phyloP scores from a whole-genome alignment of 2,329 filamentous ascomycete species.

The Chaetomium globosum region DNA sequence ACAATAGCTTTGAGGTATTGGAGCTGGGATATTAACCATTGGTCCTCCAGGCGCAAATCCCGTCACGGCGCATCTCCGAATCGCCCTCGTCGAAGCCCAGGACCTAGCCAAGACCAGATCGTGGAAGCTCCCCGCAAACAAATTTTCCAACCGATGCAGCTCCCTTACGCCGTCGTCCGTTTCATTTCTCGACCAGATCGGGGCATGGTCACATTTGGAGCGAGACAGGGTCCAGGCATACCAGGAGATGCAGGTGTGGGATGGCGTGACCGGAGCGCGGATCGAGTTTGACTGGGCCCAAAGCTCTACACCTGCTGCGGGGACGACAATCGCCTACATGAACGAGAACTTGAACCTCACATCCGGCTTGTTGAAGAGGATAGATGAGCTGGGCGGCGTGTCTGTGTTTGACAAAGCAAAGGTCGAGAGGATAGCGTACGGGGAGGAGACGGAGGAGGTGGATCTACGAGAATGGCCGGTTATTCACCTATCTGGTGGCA shows the following conservation, averaged over 20 bases:
- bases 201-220: constrained; percentile 80
- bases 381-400: constrained; percentile 69
- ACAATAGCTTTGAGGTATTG: not conserved
- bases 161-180: constrained; percentile 88
- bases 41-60: constrained; percentile 67
- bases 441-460: constrained; percentile 66
- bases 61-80: constrained; percentile 72
- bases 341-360: constrained; percentile 91
- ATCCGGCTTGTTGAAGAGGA: constrained; percentile 70
- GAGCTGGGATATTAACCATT: constrained; percentile 9
- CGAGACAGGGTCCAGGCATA: constrained; percentile 78
- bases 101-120: constrained; percentile 70
- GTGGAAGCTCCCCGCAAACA: constrained; percentile 66
- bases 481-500: constrained; percentile 69
- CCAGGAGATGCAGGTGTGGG: constrained; percentile 98
- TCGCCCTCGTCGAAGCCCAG: constrained; percentile 89
- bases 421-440: constrained; percentile 78
- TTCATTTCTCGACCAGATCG: constrained; percentile 78
- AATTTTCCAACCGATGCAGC: constrained; percentile 92
- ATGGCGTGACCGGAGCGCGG: constrained; percentile 81
- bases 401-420: constrained; percentile 74
- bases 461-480: constrained; percentile 89
- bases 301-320: constrained; percentile 47
- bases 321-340: constrained; percentile 85
- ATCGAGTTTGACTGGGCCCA: constrained; percentile 83